A percentile compares a stretch with the other conserved stretches of the same genome.
These are phyloP conservation scores for Phytopythium litorale DNA, from an alignment of 352 stramenopile species.

Conservation along the genomic window DNA sequence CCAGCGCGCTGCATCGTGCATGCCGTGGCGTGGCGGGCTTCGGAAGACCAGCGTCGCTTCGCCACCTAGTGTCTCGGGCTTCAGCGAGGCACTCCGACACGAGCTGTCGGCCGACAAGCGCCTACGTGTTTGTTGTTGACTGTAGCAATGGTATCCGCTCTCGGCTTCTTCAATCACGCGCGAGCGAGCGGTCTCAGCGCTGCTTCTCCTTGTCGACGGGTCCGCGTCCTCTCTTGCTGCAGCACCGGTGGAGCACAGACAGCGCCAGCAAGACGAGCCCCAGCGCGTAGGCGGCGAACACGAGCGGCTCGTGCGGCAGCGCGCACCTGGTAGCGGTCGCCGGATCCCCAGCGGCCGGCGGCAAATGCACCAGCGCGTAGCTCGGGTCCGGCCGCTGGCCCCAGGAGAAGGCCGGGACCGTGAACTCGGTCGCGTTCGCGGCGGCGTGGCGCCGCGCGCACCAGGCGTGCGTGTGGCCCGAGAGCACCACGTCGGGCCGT, in stretches of 20 bases:
- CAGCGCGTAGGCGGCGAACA: constrained; percentile 34
- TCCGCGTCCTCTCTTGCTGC: not conserved
- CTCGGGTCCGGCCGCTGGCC: constrained; percentile 72
- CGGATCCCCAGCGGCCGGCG: not conserved
- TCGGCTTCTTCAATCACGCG: no score
- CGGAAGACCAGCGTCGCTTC: no score
- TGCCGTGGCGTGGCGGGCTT: no score
- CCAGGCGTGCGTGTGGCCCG: constrained; percentile 72
- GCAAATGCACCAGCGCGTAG: constrained; percentile 53
- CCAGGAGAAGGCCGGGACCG: constrained; percentile 74
- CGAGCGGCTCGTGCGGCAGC: constrained; percentile 29
- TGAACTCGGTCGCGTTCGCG: constrained; percentile 44
- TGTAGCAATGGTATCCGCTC: no score
- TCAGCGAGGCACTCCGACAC: no score
- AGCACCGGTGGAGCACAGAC: not conserved
- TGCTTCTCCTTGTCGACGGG: constrained; percentile 4
- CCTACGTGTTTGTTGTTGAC: no score
- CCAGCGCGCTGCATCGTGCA: no score
- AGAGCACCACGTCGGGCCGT: constrained; percentile 52
- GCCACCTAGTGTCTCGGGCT: no score
- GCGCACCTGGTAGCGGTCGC: constrained; percentile 16
- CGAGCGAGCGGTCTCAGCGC: not conserved
- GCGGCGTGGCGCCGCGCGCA: constrained; percentile 41
- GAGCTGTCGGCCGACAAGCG: no score
- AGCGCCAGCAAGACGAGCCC: constrained; percentile 15